Evolutionary conservation across 495 filamentous ascomycete species (phyloP).

Genomic region (Astrocystis sublimbata): DNA sequence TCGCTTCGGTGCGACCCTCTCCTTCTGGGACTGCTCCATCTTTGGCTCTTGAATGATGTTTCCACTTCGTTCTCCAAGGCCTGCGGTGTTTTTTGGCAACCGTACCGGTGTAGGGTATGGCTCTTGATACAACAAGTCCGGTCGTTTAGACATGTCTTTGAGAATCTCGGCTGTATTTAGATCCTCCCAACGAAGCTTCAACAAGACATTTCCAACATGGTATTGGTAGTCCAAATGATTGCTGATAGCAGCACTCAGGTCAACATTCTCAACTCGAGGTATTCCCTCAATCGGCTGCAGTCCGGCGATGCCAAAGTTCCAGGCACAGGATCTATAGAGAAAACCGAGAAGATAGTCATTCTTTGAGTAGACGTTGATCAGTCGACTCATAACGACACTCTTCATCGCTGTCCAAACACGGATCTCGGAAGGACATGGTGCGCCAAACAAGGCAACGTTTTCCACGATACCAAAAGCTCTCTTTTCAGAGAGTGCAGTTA

Average conservation of each 20-base stretch:
- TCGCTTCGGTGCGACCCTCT: neutral
- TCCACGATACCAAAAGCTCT: constrained; percentile 86
- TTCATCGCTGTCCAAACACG: constrained; percentile 55
- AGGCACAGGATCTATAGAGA: constrained; percentile 54
- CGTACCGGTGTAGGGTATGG: constrained; percentile 31
- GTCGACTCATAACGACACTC: constrained; percentile 55
- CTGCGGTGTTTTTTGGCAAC: neutral
- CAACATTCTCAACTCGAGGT: constrained; percentile 58
- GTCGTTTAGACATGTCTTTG: constrained; percentile 39
- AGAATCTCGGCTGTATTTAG: constrained; percentile 46
- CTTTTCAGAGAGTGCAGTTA: constrained; percentile 72
- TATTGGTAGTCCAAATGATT: constrained; percentile 58
- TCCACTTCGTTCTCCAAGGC: neutral
- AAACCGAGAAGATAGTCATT: constrained; percentile 64
- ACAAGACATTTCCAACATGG: constrained; percentile 55
- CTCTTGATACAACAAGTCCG: constrained; percentile 21
- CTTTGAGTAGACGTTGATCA: constrained; percentile 62
- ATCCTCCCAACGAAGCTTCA: constrained; percentile 58
- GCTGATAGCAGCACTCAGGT: constrained; percentile 55
- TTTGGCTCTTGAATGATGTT: constrained; percentile 1
- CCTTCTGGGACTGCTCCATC: constrained; percentile 1
- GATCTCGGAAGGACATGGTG: constrained; percentile 66
- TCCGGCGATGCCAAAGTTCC: constrained; percentile 59
- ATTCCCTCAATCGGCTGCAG: constrained; percentile 55
- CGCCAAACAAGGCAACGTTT: constrained; percentile 78